These are phyloP conservation scores for Pulchroboletus neoregius DNA, from an alignment of 1,284 basidiomycete species.

Conservation along the genomic window DNA sequence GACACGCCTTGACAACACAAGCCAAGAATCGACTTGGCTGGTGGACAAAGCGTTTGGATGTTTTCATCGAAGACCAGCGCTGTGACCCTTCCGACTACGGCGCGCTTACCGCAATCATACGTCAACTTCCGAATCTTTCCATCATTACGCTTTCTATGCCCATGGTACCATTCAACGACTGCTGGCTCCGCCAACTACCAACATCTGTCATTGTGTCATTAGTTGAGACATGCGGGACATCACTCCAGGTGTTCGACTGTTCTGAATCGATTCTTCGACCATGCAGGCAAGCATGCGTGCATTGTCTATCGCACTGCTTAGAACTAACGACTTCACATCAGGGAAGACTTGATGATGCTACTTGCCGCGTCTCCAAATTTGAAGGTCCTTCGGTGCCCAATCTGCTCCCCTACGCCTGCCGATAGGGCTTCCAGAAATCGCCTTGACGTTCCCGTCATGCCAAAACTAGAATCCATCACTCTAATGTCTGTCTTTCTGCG, in stretches of 20 bases:
- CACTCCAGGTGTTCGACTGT: conserved; percentile 30
- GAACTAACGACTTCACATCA: conserved; percentile 11
- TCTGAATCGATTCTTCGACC: conserved; percentile 33
- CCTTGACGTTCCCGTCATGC: conserved; percentile 29
- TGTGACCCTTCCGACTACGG: conserved; percentile 26
- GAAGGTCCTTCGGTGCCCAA: conserved; percentile 28
- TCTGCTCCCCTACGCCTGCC: conserved; percentile 29
- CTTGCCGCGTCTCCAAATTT: conserved; percentile 27
- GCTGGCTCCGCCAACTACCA: conserved; percentile 30
- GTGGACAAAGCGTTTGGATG: conserved; percentile 31
- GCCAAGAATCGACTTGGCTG: conserved; percentile 19
- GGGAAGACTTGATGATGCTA: conserved; percentile 31
- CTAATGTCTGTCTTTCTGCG: conserved; percentile 30
- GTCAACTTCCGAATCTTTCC: conserved; percentile 27
- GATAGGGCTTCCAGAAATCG: conserved; percentile 18
- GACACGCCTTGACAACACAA: conserved; percentile 2
- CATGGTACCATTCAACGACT: conserved; percentile 25
- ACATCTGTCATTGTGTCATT: conserved; percentile 23
- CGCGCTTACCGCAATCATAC: conserved; percentile 24
- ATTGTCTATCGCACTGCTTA: neutral
- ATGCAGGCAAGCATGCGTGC: conserved; percentile 26
- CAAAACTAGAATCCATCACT: conserved; percentile 27
- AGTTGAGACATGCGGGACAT: conserved; percentile 28
- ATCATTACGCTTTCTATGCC: conserved; percentile 30
- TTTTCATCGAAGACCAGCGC: conserved; percentile 28